Conservation (phyloP, 2,329 filamentous ascomycete species). For the Aureobasidium sp. region DNA sequence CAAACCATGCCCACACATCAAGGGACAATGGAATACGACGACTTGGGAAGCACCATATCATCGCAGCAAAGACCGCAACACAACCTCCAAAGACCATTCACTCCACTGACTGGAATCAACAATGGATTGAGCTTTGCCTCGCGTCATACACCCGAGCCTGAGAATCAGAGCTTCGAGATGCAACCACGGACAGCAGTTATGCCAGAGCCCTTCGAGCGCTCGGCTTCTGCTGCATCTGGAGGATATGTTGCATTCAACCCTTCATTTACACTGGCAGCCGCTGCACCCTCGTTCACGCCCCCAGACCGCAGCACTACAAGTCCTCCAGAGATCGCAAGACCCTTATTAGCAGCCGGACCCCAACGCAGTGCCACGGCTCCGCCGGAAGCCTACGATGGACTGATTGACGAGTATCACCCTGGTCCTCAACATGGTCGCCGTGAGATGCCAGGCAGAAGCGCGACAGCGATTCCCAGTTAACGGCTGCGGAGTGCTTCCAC, state of each 20-base stretch:
- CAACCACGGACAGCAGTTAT: constrained; percentile 17
- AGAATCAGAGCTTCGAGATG: constrained; percentile 29
- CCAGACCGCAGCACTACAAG: constrained; percentile 15
- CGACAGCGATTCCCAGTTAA: background rate
- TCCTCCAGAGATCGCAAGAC: constrained; percentile 12
- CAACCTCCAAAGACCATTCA: constrained; percentile 15
- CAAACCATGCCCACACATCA: background rate
- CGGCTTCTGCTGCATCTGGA: constrained; percentile 15
- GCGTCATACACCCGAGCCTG: constrained; percentile 14
- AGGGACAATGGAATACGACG: background rate
- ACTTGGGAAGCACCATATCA: background rate
- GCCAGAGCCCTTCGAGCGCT: constrained; percentile 9
- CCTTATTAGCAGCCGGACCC: background rate
- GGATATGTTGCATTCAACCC: constrained; percentile 30
- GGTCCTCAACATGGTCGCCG: background rate
- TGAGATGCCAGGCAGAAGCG: background rate
- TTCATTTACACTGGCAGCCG: constrained; percentile 10
- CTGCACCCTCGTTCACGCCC: background rate
- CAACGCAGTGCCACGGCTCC: constrained; percentile 18
- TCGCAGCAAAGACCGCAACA: constrained; percentile 1
- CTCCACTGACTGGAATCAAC: constrained; percentile 15
- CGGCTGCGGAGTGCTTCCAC: background rate
- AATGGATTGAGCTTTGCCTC: constrained; percentile 5
- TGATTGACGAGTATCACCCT: constrained; percentile 2
- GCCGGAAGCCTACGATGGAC: background rate